Base-by-base conservation (phyloP, 371 early-diverging fungal genomes). In the Dentiscutata heterogama region DNA sequence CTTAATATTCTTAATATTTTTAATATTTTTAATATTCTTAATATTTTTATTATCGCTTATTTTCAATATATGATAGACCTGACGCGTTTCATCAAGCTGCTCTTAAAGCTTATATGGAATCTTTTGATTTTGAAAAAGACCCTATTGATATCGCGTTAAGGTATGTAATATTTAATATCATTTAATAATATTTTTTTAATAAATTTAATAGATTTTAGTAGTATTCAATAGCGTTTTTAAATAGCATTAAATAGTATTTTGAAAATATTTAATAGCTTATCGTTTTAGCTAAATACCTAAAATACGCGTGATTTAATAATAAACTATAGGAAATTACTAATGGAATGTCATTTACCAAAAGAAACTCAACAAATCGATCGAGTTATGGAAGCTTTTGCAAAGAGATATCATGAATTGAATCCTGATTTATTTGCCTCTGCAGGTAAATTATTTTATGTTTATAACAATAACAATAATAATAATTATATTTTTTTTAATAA, bases 291-390 rank as follows among this genome's bases (percentile, higher is more conserved):
- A 39, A 39, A 39, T 39, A 39, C 39, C n/a, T n/a, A n/a, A 35
- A 35, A 35, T 35, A 35, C 35, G 46, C 46, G 46, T 46, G 46
- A 46, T 46, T 46, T 46, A 46, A 46, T 42, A 25, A n/a, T 22
- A 61, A 63, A 29, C n/a, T 65, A 74, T 82, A 93, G 95, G 80
- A 94, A 93, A 86, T 89, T 96, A 56, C 86, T 96, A 64, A 88
- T 91, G 67, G 89, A 91, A 83, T 94, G 96, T 60, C 89, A 91
- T 76, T 89, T 98, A 53, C 96, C 96, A 5, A 94, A 95, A 77
- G 98, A 98, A 86, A 90, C 94, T 50, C 97, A 97, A 86, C 94
- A 96, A 82, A 97, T 97, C 78, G 97, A 97, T 81, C 91, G 97
- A 22, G 93, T 97, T 20, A 88, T 98, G 82, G 92, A 91, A 60